These are phyloP conservation scores for Nicotiana tabacum DNA, from an alignment of 257 asterid species.

Conservation along the genomic window DNA sequence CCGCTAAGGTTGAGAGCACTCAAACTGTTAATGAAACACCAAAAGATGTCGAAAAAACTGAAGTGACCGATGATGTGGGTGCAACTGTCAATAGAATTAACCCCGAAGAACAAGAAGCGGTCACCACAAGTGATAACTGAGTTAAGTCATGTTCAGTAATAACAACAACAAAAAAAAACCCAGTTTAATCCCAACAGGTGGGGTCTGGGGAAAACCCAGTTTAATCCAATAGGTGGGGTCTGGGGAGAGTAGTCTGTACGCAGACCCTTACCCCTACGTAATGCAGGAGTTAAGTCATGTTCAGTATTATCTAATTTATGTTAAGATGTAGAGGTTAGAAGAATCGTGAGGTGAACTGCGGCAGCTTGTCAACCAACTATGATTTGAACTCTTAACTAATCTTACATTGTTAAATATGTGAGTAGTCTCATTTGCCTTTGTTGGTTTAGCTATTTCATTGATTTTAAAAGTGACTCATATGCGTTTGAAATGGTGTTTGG, in stretches of 20 bases:
- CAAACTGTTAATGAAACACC: neutral
- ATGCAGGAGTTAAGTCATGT: neutral
- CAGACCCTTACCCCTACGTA: too few species aligned
- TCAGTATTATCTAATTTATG: neutral
- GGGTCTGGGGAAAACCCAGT: too few species aligned
- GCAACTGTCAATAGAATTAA: neutral
- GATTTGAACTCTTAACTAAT: neutral
- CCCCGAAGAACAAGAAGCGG: neutral
- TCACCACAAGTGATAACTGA: neutral
- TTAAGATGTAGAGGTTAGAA: neutral
- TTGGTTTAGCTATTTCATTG: too few species aligned
- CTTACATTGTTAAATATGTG: neutral
- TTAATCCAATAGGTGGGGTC: too few species aligned
- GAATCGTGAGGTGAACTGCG: neutral
- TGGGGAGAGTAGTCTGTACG: too few species aligned
- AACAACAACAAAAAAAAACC: too few species aligned
- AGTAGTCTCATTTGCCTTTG: neutral
- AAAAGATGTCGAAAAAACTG: neutral
- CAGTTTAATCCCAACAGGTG: too few species aligned
- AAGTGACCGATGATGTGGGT: neutral
- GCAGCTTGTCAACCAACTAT: neutral
- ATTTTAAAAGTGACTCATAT: too few species aligned
- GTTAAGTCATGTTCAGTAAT: neutral
- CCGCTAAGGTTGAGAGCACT: neutral
- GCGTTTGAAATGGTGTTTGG: neutral